Percentiles rank a stretch among this genome's conserved stretches.
Evolutionary conservation across 768 basidiomycete species (phyloP).

Genomic region (Crucibulum laeve): DNA sequence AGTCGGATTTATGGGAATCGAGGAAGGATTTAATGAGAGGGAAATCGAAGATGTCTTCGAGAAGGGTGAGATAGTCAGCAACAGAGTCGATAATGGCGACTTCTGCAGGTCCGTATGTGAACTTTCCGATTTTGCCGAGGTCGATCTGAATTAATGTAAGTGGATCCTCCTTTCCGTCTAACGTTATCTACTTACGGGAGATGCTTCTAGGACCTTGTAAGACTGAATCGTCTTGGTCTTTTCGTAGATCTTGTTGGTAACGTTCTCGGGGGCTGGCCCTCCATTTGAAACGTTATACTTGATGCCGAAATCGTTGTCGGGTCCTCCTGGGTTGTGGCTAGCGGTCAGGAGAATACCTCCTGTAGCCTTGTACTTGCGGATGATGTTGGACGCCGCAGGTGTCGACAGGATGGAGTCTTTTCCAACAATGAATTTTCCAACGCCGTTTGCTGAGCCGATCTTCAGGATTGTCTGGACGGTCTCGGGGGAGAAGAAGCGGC

Average conservation of each 20-base stretch:
- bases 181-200: conserved; percentile 49
- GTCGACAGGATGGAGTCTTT: conserved; percentile 92
- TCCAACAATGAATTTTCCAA: conserved; percentile 88
- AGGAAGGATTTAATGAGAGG: conserved; percentile 88
- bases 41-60: conserved; percentile 94
- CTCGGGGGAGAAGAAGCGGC: conserved; percentile 86
- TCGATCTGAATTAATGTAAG: conserved; percentile 51
- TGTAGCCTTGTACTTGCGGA: conserved; percentile 92
- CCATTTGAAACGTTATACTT: conserved; percentile 99
- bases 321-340: conserved; percentile 97
- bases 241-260: conserved; percentile 95
- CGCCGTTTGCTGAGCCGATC: conserved; percentile 93
- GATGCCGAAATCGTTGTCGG: conserved; percentile 98
- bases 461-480: conserved; percentile 88
- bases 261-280: conserved; percentile 92
- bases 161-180: conserved; percentile 4
- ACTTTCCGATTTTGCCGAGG: conserved; percentile 77
- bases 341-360: conserved; percentile 98
- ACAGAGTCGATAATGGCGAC: conserved; percentile 96
- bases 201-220: conserved; percentile 82
- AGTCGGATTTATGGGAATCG: conserved; percentile 56
- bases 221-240: conserved; percentile 80
- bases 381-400: conserved; percentile 93
- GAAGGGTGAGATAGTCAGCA: conserved; percentile 76
- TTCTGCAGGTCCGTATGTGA: conserved; percentile 74